These are phyloP conservation scores for Pseudogymnoascus sp. DNA, from an alignment of 2,329 filamentous ascomycete species.

Conservation along the genomic window DNA sequence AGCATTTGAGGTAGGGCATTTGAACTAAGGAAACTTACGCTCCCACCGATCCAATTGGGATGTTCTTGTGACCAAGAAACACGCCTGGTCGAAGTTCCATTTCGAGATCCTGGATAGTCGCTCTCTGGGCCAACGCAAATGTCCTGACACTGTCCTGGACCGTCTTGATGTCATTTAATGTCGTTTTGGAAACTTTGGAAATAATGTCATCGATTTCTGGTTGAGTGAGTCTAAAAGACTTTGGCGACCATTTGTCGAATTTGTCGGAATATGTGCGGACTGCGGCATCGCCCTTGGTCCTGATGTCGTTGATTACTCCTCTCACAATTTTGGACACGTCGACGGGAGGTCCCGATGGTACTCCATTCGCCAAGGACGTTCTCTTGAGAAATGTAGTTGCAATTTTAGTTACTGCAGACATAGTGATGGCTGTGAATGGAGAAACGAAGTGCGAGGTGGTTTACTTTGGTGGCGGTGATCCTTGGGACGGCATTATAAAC, in stretches of 20 bases:
- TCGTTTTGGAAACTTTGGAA: slow-evolving; percentile 35
- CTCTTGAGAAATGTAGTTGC: background rate
- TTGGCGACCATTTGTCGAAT: slow-evolving; percentile 47
- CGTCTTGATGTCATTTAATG: slow-evolving; percentile 45
- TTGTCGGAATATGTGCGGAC: slow-evolving; percentile 44
- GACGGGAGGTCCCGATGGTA: background rate
- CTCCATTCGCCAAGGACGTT: background rate
- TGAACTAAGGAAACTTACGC: slow-evolving; percentile 26
- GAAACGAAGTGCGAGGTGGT: no score
- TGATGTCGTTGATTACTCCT: slow-evolving; percentile 40
- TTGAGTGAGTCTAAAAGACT: slow-evolving; percentile 40
- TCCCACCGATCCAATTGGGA: slow-evolving; percentile 40
- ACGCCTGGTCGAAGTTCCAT: slow-evolving; percentile 44
- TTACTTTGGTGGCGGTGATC: background rate
- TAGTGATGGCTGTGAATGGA: background rate
- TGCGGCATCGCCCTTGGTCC: slow-evolving; percentile 40
- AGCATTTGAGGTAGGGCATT: no score
- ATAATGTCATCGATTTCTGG: slow-evolving; percentile 39
- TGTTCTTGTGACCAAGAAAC: slow-evolving; percentile 43
- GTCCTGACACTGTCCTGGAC: slow-evolving; percentile 43
- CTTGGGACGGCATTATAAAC: background rate
- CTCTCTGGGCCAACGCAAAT: slow-evolving; percentile 41
- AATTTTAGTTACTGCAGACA: background rate
- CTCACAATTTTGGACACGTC: background rate
- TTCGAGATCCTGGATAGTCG: slow-evolving; percentile 42